Base-by-base conservation (phyloP, 805 yeast species). In the Scheffersomyces amazonensis region DNA sequence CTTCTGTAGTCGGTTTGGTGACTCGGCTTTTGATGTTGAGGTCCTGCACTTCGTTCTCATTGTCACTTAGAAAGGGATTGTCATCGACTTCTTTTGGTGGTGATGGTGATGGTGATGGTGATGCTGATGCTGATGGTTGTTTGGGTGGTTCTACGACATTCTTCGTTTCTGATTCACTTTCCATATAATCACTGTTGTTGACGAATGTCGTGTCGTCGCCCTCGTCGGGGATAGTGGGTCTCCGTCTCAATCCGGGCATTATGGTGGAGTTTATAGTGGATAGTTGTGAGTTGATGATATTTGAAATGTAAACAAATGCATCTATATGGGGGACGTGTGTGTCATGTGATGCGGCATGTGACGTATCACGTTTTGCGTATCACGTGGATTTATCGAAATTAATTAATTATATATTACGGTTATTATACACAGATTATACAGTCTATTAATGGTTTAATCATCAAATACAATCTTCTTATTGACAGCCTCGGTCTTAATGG, bases 151-250 rank as follows among this genome's bases (percentile, higher is more conserved):
- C 20, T 23, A 7, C 5, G 16, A 9, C 20, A 16, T 37, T 34
- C 2, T 8, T 10, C n/a, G 27, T 5, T 5, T 30, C 36, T 11
- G 25, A 10, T 15, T 9, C 19, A n/a, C n/a, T n/a, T 16, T 11
- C 27, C 17, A 25, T 31, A 35, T 57, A 59, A 37, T 69, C 74
- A 42, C 72, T 66, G 40, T 69, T 69, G 41, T 69, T 69, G 30
- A 69, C 52, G 38, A 69, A 69, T 1, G 70, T 56, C 5, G 38
- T 44, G 3, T 48, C 52, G 4, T 48, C 59, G 20, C 49, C 58
- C 13, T 31, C 37, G 11, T 43, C 46, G 9, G 36, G 36, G 10
- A 42, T 17, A 1, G 31, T 31, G 4, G 25, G 21, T 35, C 40
- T 35, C 30, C 39, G 38, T 20, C 43, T 25, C 28, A 44, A 47